Base-by-base conservation (phyloP, 495 filamentous ascomycete genomes). In the Lophium mytilinum region DNA sequence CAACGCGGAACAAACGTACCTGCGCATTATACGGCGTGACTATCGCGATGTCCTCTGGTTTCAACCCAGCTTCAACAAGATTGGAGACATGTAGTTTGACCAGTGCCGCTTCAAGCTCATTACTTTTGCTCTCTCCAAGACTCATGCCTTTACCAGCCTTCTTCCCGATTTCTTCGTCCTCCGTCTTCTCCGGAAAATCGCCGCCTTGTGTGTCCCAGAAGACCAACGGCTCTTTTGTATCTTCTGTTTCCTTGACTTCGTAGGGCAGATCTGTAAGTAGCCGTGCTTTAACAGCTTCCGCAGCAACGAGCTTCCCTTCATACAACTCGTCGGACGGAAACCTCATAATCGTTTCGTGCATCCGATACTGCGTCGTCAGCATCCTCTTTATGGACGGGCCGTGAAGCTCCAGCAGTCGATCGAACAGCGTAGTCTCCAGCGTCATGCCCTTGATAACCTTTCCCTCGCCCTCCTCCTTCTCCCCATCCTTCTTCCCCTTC, bases 131-230 rank as follows among this genome's bases (percentile, higher is more conserved):
- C 66, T 96, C 92, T 0, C 86, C 84, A 30, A 87, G 74, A 8
- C 88, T 69, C 6, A 76, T 68, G 42, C 66, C 71, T 61, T 69
- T 73, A 21, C 66, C 72, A 43, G 70, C 70, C 48, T 75, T 83
- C 56, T 78, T 79, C 3, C 74, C 71, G 9, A 73, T 66, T 1
- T 78, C 76, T 4, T 78, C 73, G 48, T 77, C 76, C 51, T 81
- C 76, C 39, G 60, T 70, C 65, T 73, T 75, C 64, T 90, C 87
- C 2, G 84, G 83, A 64, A 90, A 96, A 64, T 94, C 88, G 4
- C 89, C 91, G 30, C 93, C 92, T 72, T 97, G 94, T 0, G 93
- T 99, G 63, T 99, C 93, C 71, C 85, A 92, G 74, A 97, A 97
- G 6, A 97, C 81, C 1, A 99, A 69, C 1, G 93, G 89, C 66